These are phyloP conservation scores for Nelumbo lutea DNA, from an alignment of 164 flowering plant genomes.

Conservation along the genomic window DNA sequence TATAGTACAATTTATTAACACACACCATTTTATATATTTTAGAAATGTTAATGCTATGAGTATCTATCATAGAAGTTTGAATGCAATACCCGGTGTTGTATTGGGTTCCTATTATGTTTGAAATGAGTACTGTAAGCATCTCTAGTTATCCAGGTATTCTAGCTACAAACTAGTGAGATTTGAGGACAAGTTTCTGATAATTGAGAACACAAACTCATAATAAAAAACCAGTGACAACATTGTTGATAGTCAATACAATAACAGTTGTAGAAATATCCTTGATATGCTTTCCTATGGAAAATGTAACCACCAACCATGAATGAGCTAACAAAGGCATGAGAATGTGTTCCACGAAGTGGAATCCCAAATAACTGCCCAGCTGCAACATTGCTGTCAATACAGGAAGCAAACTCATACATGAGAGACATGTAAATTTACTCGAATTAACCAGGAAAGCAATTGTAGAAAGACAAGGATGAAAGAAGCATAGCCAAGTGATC, in stretches of 20 bases:
- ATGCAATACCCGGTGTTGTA: no score
- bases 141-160: no score
- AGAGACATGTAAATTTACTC: neutral
- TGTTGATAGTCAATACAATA: neutral
- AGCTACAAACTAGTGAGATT: neutral
- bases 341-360: conserved; percentile 97
- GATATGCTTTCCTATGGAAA: neutral
- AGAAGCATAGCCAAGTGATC: neutral
- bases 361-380: conserved; percentile 95
- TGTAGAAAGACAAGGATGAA: neutral
- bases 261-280: neutral
- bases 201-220: neutral
- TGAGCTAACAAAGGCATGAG: conserved; percentile 99
- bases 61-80: no score
- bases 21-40: no score
- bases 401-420: neutral
- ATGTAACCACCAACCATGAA: conserved; percentile 61
- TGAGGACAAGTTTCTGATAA: neutral
- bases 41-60: no score
- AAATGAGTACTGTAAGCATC: no score
- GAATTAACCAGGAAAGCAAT: neutral
- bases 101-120: no score
- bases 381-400: conserved; percentile 72
- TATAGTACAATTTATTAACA: no score
- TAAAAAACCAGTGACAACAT: neutral